Conservation (phyloP, 257 asterid genomes). For the Plantago elongata region DNA sequence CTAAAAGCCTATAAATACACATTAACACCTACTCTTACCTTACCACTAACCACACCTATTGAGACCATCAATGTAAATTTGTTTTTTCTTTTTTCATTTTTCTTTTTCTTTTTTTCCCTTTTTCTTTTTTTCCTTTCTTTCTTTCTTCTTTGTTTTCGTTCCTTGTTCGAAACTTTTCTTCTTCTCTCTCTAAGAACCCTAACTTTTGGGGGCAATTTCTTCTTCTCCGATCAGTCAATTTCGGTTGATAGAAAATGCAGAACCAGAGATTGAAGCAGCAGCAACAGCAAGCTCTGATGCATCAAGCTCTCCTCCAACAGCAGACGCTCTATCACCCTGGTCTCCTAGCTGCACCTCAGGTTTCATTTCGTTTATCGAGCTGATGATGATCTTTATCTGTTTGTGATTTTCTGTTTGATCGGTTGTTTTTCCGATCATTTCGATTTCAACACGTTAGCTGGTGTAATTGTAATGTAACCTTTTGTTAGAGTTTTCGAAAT, state of each 20-base stretch:
- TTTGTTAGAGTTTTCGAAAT: too few species aligned
- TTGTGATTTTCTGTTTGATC: too few species aligned
- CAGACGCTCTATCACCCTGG: constrained; percentile 89
- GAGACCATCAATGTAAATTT: background rate
- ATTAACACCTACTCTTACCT: too few species aligned
- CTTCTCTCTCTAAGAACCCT: background rate
- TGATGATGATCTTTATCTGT: background rate
- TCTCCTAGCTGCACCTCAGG: constrained; percentile 94
- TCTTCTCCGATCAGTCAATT: constrained; percentile 25
- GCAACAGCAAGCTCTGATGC: constrained; percentile 72
- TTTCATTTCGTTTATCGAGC: constrained; percentile 13
- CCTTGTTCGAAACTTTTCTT: constrained; percentile 11
- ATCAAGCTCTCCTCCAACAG: constrained; percentile 88
- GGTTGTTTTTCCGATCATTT: too few species aligned
- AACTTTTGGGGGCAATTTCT: background rate
- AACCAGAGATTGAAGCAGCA: constrained; percentile 77
- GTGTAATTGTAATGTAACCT: too few species aligned
- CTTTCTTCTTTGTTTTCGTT: background rate
- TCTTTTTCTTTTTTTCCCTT: constrained; percentile 3
- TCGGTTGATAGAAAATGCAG: constrained; percentile 49
- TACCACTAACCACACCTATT: too few species aligned
- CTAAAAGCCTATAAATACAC: too few species aligned
- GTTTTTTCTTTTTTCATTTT: constrained; percentile 3
- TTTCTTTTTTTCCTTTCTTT: background rate
- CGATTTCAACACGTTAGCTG: too few species aligned